Evolutionary conservation across 352 stramenopile species (phyloP).

Genomic region (Elongisporangium anandrum): DNA sequence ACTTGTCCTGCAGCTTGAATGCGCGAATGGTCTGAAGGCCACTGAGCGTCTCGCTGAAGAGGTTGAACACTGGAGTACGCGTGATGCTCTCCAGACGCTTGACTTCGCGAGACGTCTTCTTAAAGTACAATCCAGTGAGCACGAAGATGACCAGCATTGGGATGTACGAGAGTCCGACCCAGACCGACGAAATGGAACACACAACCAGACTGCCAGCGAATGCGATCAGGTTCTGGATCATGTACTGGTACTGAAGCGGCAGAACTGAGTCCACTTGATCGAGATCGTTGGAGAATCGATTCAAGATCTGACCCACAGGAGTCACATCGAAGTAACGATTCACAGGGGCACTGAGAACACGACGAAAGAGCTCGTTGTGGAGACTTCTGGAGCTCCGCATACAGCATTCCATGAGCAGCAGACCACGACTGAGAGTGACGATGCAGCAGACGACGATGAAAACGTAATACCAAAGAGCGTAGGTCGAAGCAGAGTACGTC

Average conservation of each 20-base stretch:
- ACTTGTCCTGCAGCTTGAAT: conserved; percentile 30
- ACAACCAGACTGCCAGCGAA: conserved; percentile 18
- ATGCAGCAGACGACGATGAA: conserved; percentile 22
- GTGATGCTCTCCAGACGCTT: conserved; percentile 91
- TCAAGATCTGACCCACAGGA: conserved; percentile 42
- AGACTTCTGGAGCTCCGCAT: conserved; percentile 22
- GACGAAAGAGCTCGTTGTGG: conserved; percentile 28
- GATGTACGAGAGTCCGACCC: conserved; percentile 46
- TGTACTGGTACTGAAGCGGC: conserved; percentile 28
- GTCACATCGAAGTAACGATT: conserved; percentile 54
- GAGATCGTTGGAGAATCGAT: conserved; percentile 44
- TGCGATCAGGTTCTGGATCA: conserved; percentile 19
- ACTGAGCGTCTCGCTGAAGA: conserved; percentile 88
- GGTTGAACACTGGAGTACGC: conserved; percentile 86
- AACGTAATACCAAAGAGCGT: conserved; percentile 15
- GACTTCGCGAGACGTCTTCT: conserved; percentile 73
- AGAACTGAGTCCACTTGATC: conserved; percentile 40
- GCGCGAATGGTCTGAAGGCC: conserved; percentile 90
- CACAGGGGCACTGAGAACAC: conserved; percentile 33
- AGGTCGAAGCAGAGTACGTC: conserved; percentile 33
- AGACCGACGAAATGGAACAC: conserved; percentile 12
- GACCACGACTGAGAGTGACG: conserved; percentile 13
- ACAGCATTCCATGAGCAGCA: conserved; percentile 24
- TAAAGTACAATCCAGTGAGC: conserved; percentile 76
- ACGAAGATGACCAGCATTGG: conserved; percentile 56